Base-by-base conservation (phyloP, 2,329 filamentous ascomycete species). In the Chaetoscypha palmicola region DNA sequence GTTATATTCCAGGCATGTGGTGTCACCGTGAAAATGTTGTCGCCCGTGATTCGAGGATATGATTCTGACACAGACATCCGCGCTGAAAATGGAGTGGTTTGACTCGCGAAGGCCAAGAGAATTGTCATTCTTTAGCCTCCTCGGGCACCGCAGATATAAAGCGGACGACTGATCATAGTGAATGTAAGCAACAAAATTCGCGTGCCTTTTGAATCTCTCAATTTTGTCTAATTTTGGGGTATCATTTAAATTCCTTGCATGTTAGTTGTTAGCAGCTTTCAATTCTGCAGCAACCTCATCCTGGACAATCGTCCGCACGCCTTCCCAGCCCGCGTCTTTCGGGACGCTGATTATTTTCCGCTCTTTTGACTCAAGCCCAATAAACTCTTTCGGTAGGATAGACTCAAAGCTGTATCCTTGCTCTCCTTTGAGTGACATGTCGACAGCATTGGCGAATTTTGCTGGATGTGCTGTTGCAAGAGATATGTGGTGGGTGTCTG, bases 381-480 rank as follows among this genome's bases (percentile, higher is more conserved):
- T 68, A 60, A 96, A 92, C 66, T 96, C 86, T 45, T 75, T 64
- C 0, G 91, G 91, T 43, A 94, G 72, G 1, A 97, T 84, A 50
- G 83, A 77, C 31, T 77, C 71, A 61, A 95, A 95, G 55, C 79
- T 74, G 57, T 94, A 96, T 1, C 74, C 80, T n/a, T 74, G 64
- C 60, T 86, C 73, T 7, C 76, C 76, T 51, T 79, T 75, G 47
- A 97, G 70, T 0, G 91, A 89, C 37, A 84, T 64, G 55, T 90
- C 83, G 1, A 98, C 91, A 0, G 90, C 90, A 23, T 79, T 78
- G 0, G 84, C 81, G 60, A 98, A 98, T 66, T 98, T 98, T 49
- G 91, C 92, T 0, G 92, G 91, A 65, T 98, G 92, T 2, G 92
- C 92, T 2, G 92, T 98, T 1, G 90, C 86, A 2, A 98, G 77